Conservation (phyloP, 192 early-diverging fungal genomes). For the Linderina pennispora region DNA sequence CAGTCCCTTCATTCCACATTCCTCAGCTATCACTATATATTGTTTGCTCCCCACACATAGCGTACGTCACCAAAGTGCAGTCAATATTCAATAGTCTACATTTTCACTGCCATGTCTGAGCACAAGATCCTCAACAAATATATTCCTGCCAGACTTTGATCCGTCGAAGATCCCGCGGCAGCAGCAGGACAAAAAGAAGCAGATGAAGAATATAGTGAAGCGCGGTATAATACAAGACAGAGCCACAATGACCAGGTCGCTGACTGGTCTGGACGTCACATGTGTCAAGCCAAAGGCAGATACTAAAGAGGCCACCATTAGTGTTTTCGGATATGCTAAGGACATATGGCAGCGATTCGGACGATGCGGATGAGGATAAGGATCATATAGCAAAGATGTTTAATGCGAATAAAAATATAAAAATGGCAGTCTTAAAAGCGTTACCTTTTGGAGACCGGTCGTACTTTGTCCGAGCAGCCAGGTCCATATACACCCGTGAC, state of each 20-base stretch:
- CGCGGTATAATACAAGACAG: neutral
- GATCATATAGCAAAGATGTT: too few relatives aligned
- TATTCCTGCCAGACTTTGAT: conserved; percentile 96
- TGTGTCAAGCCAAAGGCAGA: neutral
- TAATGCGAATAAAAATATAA: too few relatives aligned
- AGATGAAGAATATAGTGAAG: conserved; percentile 31
- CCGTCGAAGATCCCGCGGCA: conserved; percentile 84
- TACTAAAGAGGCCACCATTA: neutral
- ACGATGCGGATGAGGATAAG: neutral
- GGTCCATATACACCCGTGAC: too few relatives aligned
- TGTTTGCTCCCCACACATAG: too few relatives aligned
- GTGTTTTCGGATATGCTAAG: conserved; percentile 25
- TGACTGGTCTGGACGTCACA: neutral
- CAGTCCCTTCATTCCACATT: too few relatives aligned
- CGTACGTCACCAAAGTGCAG: conserved; percentile 59
- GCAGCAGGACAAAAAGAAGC: conserved; percentile 71
- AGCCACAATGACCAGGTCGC: neutral
- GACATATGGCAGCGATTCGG: conserved; percentile 21
- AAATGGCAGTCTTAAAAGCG: too few relatives aligned
- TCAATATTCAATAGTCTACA: conserved; percentile 12
- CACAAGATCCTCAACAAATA: conserved; percentile 97
- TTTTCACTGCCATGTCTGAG: conserved; percentile 72
- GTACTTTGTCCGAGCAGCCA: too few relatives aligned
- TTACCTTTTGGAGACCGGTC: too few relatives aligned
- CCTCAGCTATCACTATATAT: too few relatives aligned